A percentile compares a stretch with the other conserved stretches of the same genome.
phyloP scores from a whole-genome alignment of 78 protist genomes.

The Pigoraptor vietnamica region DNA sequence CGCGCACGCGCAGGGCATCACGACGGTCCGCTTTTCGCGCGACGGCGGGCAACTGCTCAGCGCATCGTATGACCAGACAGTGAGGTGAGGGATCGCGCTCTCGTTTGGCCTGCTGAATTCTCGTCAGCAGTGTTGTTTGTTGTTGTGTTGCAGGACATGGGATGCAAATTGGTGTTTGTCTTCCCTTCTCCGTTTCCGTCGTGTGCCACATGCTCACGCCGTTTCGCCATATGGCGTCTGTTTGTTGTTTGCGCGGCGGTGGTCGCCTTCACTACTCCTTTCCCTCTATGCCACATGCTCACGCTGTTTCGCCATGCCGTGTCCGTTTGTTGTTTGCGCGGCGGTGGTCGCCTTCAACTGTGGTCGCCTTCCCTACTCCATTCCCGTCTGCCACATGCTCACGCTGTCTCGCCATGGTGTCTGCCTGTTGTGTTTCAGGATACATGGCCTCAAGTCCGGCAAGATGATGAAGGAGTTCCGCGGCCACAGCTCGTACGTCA shows the following conservation, averaged over 20 bases:
- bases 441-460: slow-evolving; percentile 78
- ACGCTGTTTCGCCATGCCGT: neutral
- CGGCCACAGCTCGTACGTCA: slow-evolving; percentile 75
- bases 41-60: slow-evolving; percentile 42
- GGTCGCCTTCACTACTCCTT: neutral
- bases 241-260: no score
- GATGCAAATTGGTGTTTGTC: no score
- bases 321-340: neutral
- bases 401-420: neutral
- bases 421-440: neutral
- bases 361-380: no score
- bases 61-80: slow-evolving; percentile 59
- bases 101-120: no score
- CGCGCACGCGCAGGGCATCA: slow-evolving; percentile 72
- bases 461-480: slow-evolving; percentile 64
- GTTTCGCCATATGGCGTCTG: neutral
- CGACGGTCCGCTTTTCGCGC: slow-evolving; percentile 46
- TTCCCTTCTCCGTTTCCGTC: neutral
- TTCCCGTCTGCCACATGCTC: neutral
- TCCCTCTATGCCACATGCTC: neutral
- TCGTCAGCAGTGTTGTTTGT: no score
- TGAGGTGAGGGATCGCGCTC: slow-evolving; percentile 18
- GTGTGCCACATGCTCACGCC: neutral
- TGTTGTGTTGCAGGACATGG: no score
- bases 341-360: no score